Percentiles rank a stretch among this genome's conserved stretches.
phyloP scores from a whole-genome alignment of 2,329 filamentous ascomycete genomes.

The Colletotrichum sp. region DNA sequence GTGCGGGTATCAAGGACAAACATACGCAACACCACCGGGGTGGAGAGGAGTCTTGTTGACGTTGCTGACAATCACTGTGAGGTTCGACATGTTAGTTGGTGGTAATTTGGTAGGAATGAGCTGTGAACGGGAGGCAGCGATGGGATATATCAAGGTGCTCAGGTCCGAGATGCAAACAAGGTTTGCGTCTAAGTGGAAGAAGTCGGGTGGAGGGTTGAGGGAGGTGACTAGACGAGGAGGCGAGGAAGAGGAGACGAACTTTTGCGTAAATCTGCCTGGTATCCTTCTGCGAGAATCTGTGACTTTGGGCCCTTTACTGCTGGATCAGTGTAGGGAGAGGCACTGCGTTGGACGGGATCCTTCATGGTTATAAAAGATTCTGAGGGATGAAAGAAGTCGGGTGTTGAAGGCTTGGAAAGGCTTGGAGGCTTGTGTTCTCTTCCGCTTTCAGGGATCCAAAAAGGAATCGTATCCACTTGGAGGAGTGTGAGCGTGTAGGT shows the following conservation, averaged over 20 bases:
- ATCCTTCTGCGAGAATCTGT: slow-evolving; percentile 39
- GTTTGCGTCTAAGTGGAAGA: slow-evolving; percentile 1
- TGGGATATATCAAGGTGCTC: neutral
- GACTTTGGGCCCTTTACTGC: slow-evolving; percentile 44
- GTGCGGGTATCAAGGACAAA: neutral
- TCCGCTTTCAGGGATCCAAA: slow-evolving; percentile 20
- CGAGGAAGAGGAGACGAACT: slow-evolving; percentile 36
- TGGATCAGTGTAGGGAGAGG: slow-evolving; percentile 43
- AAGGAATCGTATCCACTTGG: slow-evolving; percentile 17
- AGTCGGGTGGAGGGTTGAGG: neutral
- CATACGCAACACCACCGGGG: slow-evolving; percentile 89
- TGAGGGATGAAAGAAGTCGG: slow-evolving; percentile 3
- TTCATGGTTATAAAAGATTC: slow-evolving; percentile 40
- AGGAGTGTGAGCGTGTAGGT: neutral
- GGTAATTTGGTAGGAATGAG: neutral
- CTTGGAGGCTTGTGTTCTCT: slow-evolving; percentile 19
- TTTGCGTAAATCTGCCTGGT: slow-evolving; percentile 41
- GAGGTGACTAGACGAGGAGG: neutral
- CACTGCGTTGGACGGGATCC: slow-evolving; percentile 42
- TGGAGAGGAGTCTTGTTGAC: slow-evolving; percentile 94
- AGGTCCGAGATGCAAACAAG: slow-evolving; percentile 11
- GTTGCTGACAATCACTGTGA: slow-evolving; percentile 58
- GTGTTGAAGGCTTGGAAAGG: slow-evolving; percentile 18
- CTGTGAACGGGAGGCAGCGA: neutral
- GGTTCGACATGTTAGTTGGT: slow-evolving; percentile 14